phyloP scores from a whole-genome alignment of 83 land plant genomes.

The Larix sibirica region DNA sequence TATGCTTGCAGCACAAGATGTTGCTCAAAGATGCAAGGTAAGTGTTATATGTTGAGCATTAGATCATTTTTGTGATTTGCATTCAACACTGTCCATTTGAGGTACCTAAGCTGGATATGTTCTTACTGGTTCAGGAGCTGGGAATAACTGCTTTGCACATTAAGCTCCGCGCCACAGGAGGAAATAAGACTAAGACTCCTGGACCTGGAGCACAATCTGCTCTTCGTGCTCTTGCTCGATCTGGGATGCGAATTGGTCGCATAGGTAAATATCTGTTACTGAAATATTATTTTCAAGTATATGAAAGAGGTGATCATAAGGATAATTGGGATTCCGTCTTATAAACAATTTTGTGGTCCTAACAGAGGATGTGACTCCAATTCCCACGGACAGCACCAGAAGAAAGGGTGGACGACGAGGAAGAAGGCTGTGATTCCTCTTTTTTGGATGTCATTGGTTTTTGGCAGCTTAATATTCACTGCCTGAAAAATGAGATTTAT shows the following conservation, averaged over 20 bases:
- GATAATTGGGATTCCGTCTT: neutral
- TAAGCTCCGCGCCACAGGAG: conserved; percentile 72
- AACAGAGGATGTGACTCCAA: conserved; percentile 47
- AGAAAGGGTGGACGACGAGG: conserved; percentile 59
- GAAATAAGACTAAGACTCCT: conserved; percentile 70
- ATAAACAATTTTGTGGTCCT: neutral
- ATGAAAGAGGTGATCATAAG: neutral
- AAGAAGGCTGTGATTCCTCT: conserved; percentile 41
- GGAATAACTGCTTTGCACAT: conserved; percentile 72
- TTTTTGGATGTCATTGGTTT: neutral
- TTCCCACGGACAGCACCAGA: conserved; percentile 44
- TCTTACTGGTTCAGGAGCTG: conserved; percentile 36
- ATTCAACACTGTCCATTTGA: neutral
- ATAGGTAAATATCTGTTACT: conserved; percentile 38
- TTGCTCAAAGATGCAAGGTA: conserved; percentile 83
- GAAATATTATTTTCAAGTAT: neutral
- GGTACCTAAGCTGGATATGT: neutral
- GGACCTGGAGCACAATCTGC: conserved; percentile 81
- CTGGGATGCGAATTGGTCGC: conserved; percentile 71
- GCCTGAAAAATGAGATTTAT: too few species aligned
- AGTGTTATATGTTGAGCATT: neutral
- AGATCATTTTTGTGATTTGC: neutral
- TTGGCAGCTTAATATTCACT: neutral
- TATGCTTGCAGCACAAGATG: conserved; percentile 96
- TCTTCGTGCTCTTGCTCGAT: conserved; percentile 71